Base-by-base conservation (phyloP, 257 asterid genomes). In the Lycium ferocissimum region DNA sequence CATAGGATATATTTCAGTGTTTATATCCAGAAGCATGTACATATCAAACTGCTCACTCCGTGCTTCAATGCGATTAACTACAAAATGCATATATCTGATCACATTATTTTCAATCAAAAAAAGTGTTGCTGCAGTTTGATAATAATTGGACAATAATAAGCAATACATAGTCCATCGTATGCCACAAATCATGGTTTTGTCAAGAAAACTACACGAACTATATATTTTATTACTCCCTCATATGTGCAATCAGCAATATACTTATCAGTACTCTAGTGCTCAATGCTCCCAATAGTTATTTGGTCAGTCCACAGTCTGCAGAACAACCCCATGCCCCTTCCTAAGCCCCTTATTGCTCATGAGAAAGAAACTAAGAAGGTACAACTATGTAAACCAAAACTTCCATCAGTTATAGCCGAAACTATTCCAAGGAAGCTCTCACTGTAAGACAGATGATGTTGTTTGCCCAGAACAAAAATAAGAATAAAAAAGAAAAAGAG, bases 31-130 rank as follows among this genome's bases (percentile, higher is more conserved):
- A 84, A 89, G 91, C 98, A 96, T 84, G 57, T 85, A 79, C 97
- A 93, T 94, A 84, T 96, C 98, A 83, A 96, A 92, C 89, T 94
- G 97, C 88, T 94, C 98, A 85, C 99, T 94, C 89, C 94, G 92
- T 6, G 98, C 98, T 83, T 87, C 84, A 85, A 96, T 92, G 12
- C 98, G 98, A 73, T 94, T 89, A 80, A 91, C 98, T 93, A 38
- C 71, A 59, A 61, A 61, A 63, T 45, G 59, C 76, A 81, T 49
- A 51, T 20, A 63, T 62, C 43, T 13, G 3, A 62, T 45, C 84
- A 40, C 45, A 37, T 20, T 33, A 62, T 20, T 49, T 59, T 22
- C 84, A 80, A 33, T 47, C 35, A 20, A 40, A 33, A 59, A 0
- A 35, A 38, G n/a, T 7, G 3, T 38, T 45, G 3, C 59, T 20